These are phyloP conservation scores for Rosellinia necatrix DNA, from an alignment of 2,329 filamentous ascomycete species.

Conservation along the genomic window DNA sequence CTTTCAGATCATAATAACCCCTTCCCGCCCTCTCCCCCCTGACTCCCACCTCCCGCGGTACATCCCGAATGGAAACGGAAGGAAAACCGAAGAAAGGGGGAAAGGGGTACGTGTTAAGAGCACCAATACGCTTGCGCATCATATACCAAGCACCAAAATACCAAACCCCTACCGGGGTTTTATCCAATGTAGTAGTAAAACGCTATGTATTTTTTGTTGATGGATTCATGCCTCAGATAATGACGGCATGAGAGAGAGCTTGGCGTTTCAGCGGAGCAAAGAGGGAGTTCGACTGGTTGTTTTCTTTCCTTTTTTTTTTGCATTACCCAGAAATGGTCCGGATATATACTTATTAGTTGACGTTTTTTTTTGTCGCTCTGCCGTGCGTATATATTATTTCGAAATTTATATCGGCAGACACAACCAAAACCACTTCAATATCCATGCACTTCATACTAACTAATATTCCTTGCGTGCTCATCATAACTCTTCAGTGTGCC, in stretches of 20 bases:
- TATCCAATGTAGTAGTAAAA: constrained; percentile 2
- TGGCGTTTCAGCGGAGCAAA: constrained; percentile 27
- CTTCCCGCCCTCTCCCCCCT: neutral
- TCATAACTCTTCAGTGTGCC: neutral
- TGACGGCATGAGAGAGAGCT: constrained; percentile 16
- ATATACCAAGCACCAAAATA: neutral
- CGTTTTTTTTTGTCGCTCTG: neutral
- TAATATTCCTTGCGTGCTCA: neutral
- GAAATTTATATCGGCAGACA: neutral
- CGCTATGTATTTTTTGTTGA: constrained; percentile 20
- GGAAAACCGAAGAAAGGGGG: neutral
- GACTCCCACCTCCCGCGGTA: no score
- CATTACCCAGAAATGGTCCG: neutral
- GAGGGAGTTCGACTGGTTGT: constrained; percentile 16
- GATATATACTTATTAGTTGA: neutral
- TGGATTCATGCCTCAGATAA: constrained; percentile 3
- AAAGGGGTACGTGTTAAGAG: neutral
- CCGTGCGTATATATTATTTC: constrained; percentile 10
- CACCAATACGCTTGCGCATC: constrained; percentile 7
- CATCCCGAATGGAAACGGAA: no score
- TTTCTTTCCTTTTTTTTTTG: constrained; percentile 2
- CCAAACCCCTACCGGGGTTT: neutral
- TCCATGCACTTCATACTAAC: neutral
- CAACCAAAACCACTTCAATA: neutral
- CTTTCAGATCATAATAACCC: neutral